These are phyloP conservation scores for Tuber borchii DNA, from an alignment of 495 filamentous ascomycete genomes.

Conservation along the genomic window DNA sequence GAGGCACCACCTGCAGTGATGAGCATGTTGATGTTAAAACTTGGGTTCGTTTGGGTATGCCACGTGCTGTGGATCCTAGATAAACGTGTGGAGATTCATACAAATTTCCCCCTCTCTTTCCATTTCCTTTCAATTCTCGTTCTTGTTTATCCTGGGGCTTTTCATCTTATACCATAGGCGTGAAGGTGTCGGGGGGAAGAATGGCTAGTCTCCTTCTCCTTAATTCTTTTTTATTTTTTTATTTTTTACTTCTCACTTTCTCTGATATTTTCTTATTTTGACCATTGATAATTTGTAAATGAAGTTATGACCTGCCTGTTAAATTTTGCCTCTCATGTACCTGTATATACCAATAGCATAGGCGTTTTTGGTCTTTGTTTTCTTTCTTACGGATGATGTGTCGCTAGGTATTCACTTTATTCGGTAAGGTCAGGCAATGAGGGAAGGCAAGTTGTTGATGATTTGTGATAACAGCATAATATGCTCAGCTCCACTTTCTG, in stretches of 20 bases:
- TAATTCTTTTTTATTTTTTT: background rate
- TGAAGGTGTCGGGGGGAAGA: constrained; percentile 1
- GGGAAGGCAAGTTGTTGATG: background rate
- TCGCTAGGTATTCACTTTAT: background rate
- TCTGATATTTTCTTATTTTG: background rate
- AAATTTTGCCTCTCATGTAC: background rate
- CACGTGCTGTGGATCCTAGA: background rate
- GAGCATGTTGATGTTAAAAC: background rate
- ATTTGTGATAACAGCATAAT: background rate
- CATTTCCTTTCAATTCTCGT: background rate
- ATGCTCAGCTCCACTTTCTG: background rate
- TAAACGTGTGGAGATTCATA: background rate
- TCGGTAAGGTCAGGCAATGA: background rate
- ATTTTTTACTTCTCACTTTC: background rate
- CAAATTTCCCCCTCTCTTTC: background rate
- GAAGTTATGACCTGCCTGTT: background rate
- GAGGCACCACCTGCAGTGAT: background rate
- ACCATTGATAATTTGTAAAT: background rate
- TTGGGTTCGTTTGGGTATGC: background rate
- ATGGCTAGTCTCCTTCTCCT: background rate
- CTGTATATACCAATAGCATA: background rate
- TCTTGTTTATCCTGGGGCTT: background rate
- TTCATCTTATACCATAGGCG: background rate
- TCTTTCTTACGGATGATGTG: background rate
- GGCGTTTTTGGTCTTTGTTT: background rate